Evolutionary conservation across 106 monocot genomes (phyloP).

Genomic region (Dendrobium officinale): DNA sequence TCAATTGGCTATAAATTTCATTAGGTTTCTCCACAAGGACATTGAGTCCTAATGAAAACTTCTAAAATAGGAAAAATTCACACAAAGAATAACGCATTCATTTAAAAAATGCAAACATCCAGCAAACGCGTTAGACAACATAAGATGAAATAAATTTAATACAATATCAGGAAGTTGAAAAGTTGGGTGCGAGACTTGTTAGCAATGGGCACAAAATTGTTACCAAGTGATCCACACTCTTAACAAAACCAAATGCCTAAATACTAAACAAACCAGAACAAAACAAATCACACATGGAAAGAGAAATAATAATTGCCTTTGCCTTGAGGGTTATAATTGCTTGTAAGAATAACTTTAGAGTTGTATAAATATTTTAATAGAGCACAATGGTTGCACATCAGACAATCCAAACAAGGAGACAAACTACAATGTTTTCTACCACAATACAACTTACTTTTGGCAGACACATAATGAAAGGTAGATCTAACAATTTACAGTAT

Average conservation of each 20-base stretch:
- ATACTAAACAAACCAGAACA: not conserved
- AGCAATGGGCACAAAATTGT: slow-evolving; percentile 1
- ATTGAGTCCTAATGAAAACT: not conserved
- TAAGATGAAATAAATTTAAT: not conserved
- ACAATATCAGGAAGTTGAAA: not conserved
- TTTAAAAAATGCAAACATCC: not conserved
- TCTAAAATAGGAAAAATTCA: not conserved
- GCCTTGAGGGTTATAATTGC: not conserved
- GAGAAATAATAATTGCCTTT: not conserved
- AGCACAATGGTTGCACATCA: not conserved
- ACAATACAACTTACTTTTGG: no score
- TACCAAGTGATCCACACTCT: not conserved
- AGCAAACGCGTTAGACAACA: not conserved
- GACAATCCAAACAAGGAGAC: not conserved
- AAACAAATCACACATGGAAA: not conserved
- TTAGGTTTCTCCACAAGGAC: not conserved
- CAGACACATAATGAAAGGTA: not conserved
- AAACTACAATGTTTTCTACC: not conserved
- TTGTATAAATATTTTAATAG: not conserved
- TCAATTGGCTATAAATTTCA: not conserved
- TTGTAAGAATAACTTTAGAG: not conserved
- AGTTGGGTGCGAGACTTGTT: not conserved
- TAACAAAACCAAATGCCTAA: not conserved
- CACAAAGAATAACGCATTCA: not conserved
- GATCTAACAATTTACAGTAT: not conserved